Evolutionary conservation across 495 filamentous ascomycete genomes (phyloP).

Genomic region (Neurospora terricola): DNA sequence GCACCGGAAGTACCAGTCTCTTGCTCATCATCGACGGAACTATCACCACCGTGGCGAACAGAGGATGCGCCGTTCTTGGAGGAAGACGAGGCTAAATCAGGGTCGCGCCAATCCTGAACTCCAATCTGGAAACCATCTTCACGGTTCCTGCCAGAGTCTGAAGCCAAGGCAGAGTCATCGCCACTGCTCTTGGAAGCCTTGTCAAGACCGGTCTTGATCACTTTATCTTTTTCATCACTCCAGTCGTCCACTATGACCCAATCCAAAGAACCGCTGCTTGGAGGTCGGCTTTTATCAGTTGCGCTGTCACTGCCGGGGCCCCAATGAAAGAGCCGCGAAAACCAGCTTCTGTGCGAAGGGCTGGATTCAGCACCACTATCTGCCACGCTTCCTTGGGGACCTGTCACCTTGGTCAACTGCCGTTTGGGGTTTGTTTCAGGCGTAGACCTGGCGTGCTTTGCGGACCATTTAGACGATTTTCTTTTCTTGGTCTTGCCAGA

Average conservation of each 20-base stretch:
- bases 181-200: constrained; percentile 21
- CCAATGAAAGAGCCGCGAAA: constrained; percentile 45
- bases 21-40: constrained; percentile 3
- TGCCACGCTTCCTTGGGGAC: constrained; percentile 5
- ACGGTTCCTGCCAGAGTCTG: constrained; percentile 16
- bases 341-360: constrained; percentile 33
- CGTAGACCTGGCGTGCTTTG: constrained; percentile 8
- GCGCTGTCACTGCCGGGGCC: constrained; percentile 23
- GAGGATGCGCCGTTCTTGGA: constrained; percentile 11
- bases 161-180: constrained; percentile 7
- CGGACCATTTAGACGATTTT: constrained; percentile 21
- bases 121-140: constrained; percentile 80
- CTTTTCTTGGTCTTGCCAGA: constrained; percentile 34
- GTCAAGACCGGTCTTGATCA: constrained; percentile 22
- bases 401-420: constrained; percentile 1
- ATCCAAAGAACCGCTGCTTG: constrained; percentile 74
- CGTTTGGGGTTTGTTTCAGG: constrained; percentile 7
- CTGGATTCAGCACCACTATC: constrained; percentile 1
- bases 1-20: neutral
- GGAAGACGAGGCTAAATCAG: constrained; percentile 50
- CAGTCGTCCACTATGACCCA: constrained; percentile 65
- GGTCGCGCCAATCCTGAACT: constrained; percentile 86
- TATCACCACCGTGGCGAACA: constrained; percentile 2
- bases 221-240: constrained; percentile 43
- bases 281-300: constrained; percentile 55